Conservation (phyloP, 352 stramenopile species). For the Phytopythium cucurbitacearum region DNA sequence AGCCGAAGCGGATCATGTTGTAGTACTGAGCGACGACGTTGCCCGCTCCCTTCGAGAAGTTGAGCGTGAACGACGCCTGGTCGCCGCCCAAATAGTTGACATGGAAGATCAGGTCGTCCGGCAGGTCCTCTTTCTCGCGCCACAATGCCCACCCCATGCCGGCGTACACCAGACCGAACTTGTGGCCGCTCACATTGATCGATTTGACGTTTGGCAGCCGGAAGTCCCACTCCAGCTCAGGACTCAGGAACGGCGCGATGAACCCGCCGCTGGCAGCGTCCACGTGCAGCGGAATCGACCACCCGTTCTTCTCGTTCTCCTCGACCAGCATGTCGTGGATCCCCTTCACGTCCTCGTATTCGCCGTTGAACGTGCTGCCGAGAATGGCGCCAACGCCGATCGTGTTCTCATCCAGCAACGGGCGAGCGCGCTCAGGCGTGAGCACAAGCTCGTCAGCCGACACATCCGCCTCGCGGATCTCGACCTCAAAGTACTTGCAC, state of each 20-base stretch:
- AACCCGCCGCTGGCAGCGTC: conserved; percentile 90
- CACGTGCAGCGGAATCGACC: conserved; percentile 87
- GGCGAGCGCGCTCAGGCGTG: conserved; percentile 68
- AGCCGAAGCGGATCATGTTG: conserved; percentile 91
- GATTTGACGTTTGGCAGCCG: conserved; percentile 88
- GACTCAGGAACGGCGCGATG: conserved; percentile 89
- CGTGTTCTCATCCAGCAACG: conserved; percentile 90
- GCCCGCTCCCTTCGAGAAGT: conserved; percentile 90
- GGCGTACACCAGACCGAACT: conserved; percentile 92
- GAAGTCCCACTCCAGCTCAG: conserved; percentile 89
- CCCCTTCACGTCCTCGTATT: conserved; percentile 90
- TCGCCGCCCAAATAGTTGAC: conserved; percentile 91
- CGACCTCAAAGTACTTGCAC: conserved; percentile 94
- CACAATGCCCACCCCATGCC: conserved; percentile 92
- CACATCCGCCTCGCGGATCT: conserved; percentile 84
- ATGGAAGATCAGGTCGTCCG: conserved; percentile 87
- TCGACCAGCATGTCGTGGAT: conserved; percentile 87
- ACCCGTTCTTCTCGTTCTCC: conserved; percentile 83
- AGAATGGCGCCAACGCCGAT: conserved; percentile 91
- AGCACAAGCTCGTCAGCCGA: conserved; percentile 83
- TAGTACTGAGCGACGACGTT: conserved; percentile 92
- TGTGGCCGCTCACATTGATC: conserved; percentile 93
- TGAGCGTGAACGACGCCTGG: conserved; percentile 91
- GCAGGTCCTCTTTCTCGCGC: conserved; percentile 75
- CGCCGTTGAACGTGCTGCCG: conserved; percentile 91